Conservation (phyloP, 192 early-diverging fungal genomes). For the Backusella australiensis region DNA sequence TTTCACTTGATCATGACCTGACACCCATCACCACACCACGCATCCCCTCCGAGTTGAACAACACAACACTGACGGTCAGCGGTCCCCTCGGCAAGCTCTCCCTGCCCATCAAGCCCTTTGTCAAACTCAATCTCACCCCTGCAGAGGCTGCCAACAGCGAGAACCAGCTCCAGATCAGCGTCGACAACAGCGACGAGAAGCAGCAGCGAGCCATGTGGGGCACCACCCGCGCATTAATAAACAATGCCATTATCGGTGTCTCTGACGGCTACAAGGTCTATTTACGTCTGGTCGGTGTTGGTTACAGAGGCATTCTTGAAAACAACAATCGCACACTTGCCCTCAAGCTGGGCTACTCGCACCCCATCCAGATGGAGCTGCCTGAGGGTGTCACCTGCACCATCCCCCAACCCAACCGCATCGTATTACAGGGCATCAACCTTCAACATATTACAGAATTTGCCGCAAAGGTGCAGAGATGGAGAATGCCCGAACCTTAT, state of each 20-base stretch:
- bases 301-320: constrained; percentile 88
- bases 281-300: constrained; percentile 88
- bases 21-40: constrained; percentile 67
- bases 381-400: constrained; percentile 76
- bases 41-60: constrained; percentile 55
- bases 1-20: constrained; percentile 64
- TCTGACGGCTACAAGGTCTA: constrained; percentile 84
- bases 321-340: constrained; percentile 52
- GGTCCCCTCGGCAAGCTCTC: constrained; percentile 81
- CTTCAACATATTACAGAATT: constrained; percentile 81
- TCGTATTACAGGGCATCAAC: constrained; percentile 81
- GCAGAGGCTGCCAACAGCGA: constrained; percentile 29
- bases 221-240: constrained; percentile 86
- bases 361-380: constrained; percentile 76
- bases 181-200: constrained; percentile 61
- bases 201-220: constrained; percentile 95
- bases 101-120: constrained; percentile 83
- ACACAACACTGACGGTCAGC: constrained; percentile 66
- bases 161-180: constrained; percentile 46
- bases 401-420: constrained; percentile 79
- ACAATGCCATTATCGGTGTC: constrained; percentile 86
- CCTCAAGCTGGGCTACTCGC: constrained; percentile 86
- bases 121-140: constrained; percentile 42
- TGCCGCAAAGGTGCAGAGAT: constrained; percentile 87
- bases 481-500: constrained; percentile 95